These are phyloP conservation scores for Osmanthus fragrans DNA, from an alignment of 257 asterid species.

Conservation along the genomic window DNA sequence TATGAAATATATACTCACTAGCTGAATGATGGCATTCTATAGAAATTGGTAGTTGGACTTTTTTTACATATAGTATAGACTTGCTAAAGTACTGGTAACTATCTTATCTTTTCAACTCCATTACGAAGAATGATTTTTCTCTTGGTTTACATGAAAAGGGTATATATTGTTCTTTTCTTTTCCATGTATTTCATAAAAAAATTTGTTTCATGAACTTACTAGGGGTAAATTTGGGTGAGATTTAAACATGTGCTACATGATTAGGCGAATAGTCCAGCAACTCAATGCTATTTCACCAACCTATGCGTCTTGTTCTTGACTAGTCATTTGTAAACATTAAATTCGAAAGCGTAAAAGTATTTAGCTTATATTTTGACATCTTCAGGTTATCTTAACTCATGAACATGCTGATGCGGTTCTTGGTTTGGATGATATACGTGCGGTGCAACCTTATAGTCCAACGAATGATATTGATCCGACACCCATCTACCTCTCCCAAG, in stretches of 20 bases:
- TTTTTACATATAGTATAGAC: background rate
- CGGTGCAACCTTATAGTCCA: slow-evolving; percentile 89
- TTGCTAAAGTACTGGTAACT: background rate
- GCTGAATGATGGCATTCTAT: background rate
- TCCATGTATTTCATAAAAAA: background rate
- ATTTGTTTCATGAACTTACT: slow-evolving; percentile 6
- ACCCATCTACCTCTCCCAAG: slow-evolving; percentile 71
- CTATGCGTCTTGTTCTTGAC: slow-evolving; percentile 7
- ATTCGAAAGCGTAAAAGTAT: background rate
- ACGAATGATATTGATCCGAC: slow-evolving; percentile 89
- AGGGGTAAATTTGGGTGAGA: background rate
- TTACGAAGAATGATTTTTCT: background rate
- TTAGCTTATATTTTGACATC: slow-evolving; percentile 23
- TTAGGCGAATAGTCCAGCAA: slow-evolving; percentile 11
- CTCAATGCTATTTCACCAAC: background rate
- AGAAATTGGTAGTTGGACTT: background rate
- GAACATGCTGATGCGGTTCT: slow-evolving; percentile 99
- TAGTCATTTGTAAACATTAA: slow-evolving; percentile 11
- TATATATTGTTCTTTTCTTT: background rate
- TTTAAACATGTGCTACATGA: background rate
- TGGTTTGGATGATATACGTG: slow-evolving; percentile 92
- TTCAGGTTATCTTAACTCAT: slow-evolving; percentile 90
- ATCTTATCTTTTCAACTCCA: background rate
- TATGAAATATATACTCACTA: background rate
- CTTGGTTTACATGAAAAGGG: background rate